Evolutionary conservation across 495 filamentous ascomycete species (phyloP).

Genomic region (Aspergillus indologenus): DNA sequence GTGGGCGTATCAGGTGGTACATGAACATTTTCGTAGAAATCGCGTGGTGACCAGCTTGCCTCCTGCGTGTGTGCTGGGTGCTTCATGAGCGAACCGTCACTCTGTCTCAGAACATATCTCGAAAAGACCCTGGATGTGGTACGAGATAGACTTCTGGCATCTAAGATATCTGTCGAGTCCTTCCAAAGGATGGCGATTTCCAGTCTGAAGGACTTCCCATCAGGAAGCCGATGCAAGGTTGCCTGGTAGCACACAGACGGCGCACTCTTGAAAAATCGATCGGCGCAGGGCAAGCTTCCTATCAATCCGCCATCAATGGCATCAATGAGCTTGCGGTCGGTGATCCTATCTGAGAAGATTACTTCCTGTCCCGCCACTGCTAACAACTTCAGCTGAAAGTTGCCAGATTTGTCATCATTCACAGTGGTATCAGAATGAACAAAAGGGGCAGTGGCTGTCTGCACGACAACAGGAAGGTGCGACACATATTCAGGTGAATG

Average conservation of each 20-base stretch:
- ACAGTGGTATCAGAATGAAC: neutral
- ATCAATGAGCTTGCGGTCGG: slow-evolving; percentile 16
- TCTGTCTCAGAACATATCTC: slow-evolving; percentile 30
- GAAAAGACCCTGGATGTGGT: slow-evolving; percentile 25
- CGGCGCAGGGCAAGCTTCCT: slow-evolving; percentile 23
- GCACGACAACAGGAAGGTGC: neutral
- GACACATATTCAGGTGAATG: neutral
- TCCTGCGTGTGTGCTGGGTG: neutral
- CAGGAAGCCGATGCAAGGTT: slow-evolving; percentile 17
- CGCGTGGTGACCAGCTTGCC: slow-evolving; percentile 45
- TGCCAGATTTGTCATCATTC: slow-evolving; percentile 1
- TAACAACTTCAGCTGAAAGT: slow-evolving; percentile 21
- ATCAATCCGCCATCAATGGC: slow-evolving; percentile 23
- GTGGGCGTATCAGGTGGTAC: slow-evolving; percentile 45
- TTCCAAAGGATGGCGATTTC: slow-evolving; percentile 37
- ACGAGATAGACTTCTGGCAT: slow-evolving; percentile 18
- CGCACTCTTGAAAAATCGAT: slow-evolving; percentile 22
- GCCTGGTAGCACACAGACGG: slow-evolving; percentile 37
- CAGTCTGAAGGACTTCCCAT: slow-evolving; percentile 24
- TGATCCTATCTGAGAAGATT: slow-evolving; percentile 20
- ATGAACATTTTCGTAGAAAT: slow-evolving; percentile 66
- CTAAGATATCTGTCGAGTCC: slow-evolving; percentile 35
- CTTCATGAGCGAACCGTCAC: slow-evolving; percentile 4
- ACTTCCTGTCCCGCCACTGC: slow-evolving; percentile 11
- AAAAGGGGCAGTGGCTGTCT: slow-evolving; percentile 7